phyloP scores from a whole-genome alignment of 2,329 filamentous ascomycete genomes.

The Elsinoe australis region DNA sequence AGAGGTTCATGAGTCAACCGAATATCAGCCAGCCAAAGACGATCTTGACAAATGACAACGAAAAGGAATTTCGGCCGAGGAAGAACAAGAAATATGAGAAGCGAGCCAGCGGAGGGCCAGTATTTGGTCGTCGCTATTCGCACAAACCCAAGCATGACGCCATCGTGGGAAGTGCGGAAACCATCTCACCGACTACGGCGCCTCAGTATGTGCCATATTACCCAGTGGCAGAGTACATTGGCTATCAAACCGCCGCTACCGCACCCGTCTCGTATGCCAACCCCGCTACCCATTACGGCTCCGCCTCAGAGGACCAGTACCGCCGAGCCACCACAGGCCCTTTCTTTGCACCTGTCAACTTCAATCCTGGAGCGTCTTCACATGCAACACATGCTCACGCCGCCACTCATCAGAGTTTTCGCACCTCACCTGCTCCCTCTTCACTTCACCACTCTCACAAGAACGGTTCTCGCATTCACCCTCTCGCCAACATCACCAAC shows the following conservation, averaged over 20 bases:
- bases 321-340: conserved; percentile 3
- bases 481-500: not conserved
- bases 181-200: not conserved
- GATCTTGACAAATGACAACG: not conserved
- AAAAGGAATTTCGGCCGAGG: not conserved
- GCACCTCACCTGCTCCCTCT: not conserved
- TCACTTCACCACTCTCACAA: not conserved
- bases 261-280: not conserved
- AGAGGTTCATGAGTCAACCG: conserved; percentile 4
- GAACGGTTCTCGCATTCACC: not conserved
- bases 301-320: not conserved
- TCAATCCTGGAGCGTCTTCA: conserved; percentile 4
- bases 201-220: not conserved
- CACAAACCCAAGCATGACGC: not conserved
- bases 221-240: not conserved
- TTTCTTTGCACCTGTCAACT: not conserved
- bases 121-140: not conserved
- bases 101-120: not conserved
- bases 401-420: not conserved
- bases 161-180: not conserved
- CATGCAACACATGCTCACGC: not conserved
- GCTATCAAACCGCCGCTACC: not conserved
- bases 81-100: not conserved
- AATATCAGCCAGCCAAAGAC: conserved; percentile 9
- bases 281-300: not conserved